Base-by-base conservation (phyloP, 1,139 yeast genomes). In the Pichia sp. region DNA sequence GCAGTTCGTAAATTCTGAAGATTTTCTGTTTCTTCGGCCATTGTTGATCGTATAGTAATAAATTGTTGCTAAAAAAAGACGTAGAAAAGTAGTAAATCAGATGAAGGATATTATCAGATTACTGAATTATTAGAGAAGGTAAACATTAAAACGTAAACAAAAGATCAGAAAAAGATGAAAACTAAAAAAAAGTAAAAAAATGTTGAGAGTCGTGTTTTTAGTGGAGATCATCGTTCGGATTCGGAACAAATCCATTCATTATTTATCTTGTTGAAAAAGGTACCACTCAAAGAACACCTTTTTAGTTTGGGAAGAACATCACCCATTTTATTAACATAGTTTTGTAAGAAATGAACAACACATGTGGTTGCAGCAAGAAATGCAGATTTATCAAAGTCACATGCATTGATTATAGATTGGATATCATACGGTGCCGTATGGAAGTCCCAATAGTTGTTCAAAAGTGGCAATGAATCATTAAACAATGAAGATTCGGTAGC, bases 331-430 rank as follows among this genome's bases (percentile, higher is more conserved):
- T 60, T 58, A 55, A 67, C 69, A 52, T 69, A 71, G 1, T 62
- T 65, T 41, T 60, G 59, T 52, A 72, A 60, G 55, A 73, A 74
- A 54, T 74, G 78, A 0, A 72, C 61, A 3, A 70, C 58, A 53
- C 55, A 65, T 45, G 54, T 66, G 56, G 56, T 65, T 58, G 60
- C 62, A 50, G 58, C 61, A 12, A 51, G 49, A 47, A 64, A 65
- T 9, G 58, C 61, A 37, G 66, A 58, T 39, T 57, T 58, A 45
- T 65, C 63, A 50, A 62, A 61, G n/a, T 53, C 53, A 48, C 77
- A 73, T 1, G 16, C 36, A 8, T 62, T 59, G 41, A 64, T 63
- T 46, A 53, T 37, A 43, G 56, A 57, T 3, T 49, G 39, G 13
- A 57, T 72, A 71, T 16, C 64, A 61, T 45, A 72, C 58, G 39